Base-by-base conservation (phyloP, 2,329 filamentous ascomycete species). In the Exophiala lecanii-corni region DNA sequence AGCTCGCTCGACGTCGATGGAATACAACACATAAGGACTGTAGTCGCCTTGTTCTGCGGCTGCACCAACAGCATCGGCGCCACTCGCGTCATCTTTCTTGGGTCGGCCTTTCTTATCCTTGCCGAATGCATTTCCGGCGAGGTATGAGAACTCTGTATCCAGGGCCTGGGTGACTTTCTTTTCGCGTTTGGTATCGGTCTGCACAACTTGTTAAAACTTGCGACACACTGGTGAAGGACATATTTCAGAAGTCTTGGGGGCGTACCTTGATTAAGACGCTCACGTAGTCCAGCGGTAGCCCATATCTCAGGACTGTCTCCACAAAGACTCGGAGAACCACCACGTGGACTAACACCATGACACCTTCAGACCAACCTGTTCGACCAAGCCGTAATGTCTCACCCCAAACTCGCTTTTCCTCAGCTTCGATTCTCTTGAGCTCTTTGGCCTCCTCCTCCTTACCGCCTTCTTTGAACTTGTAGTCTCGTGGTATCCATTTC, bases 261-360 rank as follows among this genome's bases (percentile, higher is more conserved):
- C 79, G 56, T 76, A 94, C 89, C 82, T 87, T 83, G 50, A 97
- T 72, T 54, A 96, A 69, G 12, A 82, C 87, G 55, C 84, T 86
- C 36, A 94, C 82, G 65, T 91, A 98, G 56, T 94, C 86, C 52
- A 96, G 69, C 36, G 92, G 92, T 57, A 98, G 67, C 19, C 92
- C 92, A 61, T 98, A 98, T 54, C 92, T 81, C 60, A 98, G 72
- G n/a, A 98, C 92, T 4, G 89, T 95, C 74, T 98, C 92, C 15
- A 98, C 92, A 66, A 97, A 98, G 15, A 97, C 89, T 41, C 92
- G 76, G 58, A 98, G 69, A 5, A 89, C 86, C 59, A 97, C 73
- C 19, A 95, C 85, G 62, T 98, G 92, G 37, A 94, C 78, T 88
- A 89, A 95, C 41, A 91, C 84, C 87, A 95, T 95, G 54, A 95